Evolutionary conservation across 306 rosid genomes (phyloP).

Genomic region (Cicer arietinum): DNA sequence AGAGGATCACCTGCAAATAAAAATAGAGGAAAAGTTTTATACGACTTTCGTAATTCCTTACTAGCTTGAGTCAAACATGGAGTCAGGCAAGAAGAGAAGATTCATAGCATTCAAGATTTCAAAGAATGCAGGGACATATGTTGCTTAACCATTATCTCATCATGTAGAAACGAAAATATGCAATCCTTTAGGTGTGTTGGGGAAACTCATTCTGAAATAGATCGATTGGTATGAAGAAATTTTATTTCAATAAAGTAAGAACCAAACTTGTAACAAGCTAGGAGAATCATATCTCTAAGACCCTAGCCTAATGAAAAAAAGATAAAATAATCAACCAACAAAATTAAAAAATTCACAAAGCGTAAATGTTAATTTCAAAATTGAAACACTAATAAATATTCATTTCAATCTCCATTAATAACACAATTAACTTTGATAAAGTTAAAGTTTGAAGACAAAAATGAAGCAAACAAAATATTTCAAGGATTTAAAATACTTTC

Average conservation of each 20-base stretch:
- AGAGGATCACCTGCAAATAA: constrained; percentile 82
- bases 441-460: constrained; percentile 6
- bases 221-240: neutral
- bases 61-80: constrained; percentile 9
- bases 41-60: neutral
- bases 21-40: neutral
- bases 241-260: neutral
- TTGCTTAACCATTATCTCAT: neutral
- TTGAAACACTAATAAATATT: constrained; percentile 24
- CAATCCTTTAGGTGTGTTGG: no score
- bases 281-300: constrained; percentile 33
- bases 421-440: constrained; percentile 3
- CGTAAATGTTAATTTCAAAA: constrained; percentile 7
- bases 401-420: constrained; percentile 7
- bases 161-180: neutral
- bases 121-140: neutral
- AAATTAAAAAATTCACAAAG: neutral
- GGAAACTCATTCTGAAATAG: no score
- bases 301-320: neutral
- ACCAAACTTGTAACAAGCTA: constrained; percentile 5
- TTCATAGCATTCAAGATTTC: neutral
- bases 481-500: neutral
- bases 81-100: constrained; percentile 7
- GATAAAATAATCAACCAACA: constrained; percentile 16
- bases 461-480: constrained; percentile 8